Conservation (phyloP, 2,329 filamentous ascomycete genomes). For the Botrytis pseudocinerea region DNA sequence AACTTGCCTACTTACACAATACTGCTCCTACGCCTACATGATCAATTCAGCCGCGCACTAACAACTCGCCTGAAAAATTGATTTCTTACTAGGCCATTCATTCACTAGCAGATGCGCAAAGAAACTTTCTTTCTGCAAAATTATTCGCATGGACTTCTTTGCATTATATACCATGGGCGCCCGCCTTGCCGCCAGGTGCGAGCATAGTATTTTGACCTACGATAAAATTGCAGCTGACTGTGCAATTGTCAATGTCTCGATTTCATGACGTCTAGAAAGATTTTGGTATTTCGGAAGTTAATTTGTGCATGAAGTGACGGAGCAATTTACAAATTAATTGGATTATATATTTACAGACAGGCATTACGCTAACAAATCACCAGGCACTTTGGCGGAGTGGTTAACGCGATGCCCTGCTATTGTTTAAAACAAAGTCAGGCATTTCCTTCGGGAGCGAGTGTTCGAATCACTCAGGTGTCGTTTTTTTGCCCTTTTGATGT, state of each 20-base stretch:
- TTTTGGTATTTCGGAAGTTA: background rate
- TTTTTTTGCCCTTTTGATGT: background rate
- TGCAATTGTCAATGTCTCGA: background rate
- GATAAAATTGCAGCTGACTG: background rate
- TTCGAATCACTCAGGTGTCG: slow-evolving; percentile 47
- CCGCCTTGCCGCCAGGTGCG: background rate
- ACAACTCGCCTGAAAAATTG: background rate
- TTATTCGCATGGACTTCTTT: background rate
- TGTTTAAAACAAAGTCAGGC: slow-evolving; percentile 30
- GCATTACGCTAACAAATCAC: fast-evolving
- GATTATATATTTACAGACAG: fast-evolving
- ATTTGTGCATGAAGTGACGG: background rate
- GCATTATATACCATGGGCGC: background rate
- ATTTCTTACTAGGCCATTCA: background rate
- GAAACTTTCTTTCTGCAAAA: background rate
- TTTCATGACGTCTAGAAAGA: background rate
- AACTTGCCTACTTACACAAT: background rate
- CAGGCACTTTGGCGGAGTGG: slow-evolving; percentile 34
- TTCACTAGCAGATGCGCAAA: background rate
- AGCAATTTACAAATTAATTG: fast-evolving
- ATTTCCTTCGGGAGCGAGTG: slow-evolving; percentile 46
- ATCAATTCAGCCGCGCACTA: background rate
- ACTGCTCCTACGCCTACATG: background rate
- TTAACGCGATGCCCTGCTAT: slow-evolving; percentile 37
- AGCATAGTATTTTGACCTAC: background rate